These are phyloP conservation scores for Xylaria cubensis DNA, from an alignment of 495 filamentous ascomycete species.

Conservation along the genomic window DNA sequence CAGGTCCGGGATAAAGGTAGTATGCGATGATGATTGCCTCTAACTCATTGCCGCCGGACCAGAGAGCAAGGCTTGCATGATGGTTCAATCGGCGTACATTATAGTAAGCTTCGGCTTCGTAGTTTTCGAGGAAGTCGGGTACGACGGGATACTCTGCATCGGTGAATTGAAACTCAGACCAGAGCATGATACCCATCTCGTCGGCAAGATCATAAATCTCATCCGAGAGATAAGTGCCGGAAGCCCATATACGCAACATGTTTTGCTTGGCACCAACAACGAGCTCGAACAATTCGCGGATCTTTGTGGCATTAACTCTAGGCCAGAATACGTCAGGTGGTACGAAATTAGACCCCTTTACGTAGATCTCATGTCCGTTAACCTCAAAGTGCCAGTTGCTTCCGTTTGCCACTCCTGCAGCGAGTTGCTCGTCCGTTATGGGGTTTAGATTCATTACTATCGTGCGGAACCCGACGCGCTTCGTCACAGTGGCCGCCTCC, in stretches of 20 bases:
- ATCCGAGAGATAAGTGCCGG: constrained; percentile 68
- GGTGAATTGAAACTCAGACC: constrained; percentile 73
- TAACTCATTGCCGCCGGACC: constrained; percentile 73
- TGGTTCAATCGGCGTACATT: constrained; percentile 70
- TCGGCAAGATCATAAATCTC: constrained; percentile 75
- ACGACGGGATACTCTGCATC: constrained; percentile 68
- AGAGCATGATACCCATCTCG: constrained; percentile 68
- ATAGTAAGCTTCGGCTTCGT: constrained; percentile 64
- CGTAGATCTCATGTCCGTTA: constrained; percentile 72
- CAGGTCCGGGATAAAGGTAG: constrained; percentile 51
- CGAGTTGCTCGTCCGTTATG: constrained; percentile 64
- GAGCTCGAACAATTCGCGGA: constrained; percentile 63
- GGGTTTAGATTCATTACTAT: constrained; percentile 68
- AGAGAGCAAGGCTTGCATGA: constrained; percentile 70
- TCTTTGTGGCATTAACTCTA: constrained; percentile 60
- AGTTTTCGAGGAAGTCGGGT: constrained; percentile 63
- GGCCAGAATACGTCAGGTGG: constrained; percentile 73
- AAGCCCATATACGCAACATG: constrained; percentile 73
- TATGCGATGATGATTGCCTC: constrained; percentile 55
- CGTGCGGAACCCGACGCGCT: constrained; percentile 69
- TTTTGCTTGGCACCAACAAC: constrained; percentile 68
- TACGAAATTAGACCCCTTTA: constrained; percentile 71
- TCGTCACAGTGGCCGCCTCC: constrained; percentile 56
- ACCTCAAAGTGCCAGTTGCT: constrained; percentile 74
- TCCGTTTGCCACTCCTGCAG: constrained; percentile 58